Percentiles rank a stretch among this genome's conserved stretches.
Evolutionary conservation across 73 alveolate genomes (phyloP).

Genomic region (Breviolum minutum): DNA sequence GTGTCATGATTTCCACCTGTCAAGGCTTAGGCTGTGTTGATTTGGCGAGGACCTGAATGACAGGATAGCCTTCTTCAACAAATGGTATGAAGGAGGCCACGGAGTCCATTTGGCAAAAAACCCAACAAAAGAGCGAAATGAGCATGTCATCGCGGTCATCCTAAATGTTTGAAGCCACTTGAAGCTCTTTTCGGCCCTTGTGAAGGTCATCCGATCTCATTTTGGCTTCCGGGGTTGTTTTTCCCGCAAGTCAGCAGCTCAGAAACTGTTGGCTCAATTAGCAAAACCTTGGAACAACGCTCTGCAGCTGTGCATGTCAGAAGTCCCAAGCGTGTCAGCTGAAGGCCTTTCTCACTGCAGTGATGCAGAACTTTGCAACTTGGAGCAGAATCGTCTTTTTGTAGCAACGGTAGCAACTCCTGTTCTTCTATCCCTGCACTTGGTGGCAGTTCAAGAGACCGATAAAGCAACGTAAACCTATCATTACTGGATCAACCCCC

Average conservation of each 20-base stretch:
- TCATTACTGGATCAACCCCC: not conserved
- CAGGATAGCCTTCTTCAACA: slow-evolving; percentile 96
- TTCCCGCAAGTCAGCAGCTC: slow-evolving; percentile 78
- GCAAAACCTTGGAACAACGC: not conserved
- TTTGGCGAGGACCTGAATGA: slow-evolving; percentile 67
- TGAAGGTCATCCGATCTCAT: slow-evolving; percentile 98
- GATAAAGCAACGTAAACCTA: not conserved
- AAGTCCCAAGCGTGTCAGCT: slow-evolving; percentile 97
- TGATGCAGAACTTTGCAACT: slow-evolving; percentile 99
- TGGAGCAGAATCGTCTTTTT: slow-evolving; percentile 68
- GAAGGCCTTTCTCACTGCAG: slow-evolving; percentile 99
- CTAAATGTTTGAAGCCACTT: not conserved
- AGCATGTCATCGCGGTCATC: no score
- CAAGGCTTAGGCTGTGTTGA: no score
- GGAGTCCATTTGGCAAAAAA: not conserved
- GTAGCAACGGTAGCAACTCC: not conserved
- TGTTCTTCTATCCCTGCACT: no score
- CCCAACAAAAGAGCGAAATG: not conserved
- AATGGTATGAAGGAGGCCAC: slow-evolving; percentile 97
- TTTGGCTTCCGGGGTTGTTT: slow-evolving; percentile 99
- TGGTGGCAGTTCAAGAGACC: not conserved
- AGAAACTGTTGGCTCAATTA: not conserved
- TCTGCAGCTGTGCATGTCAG: not conserved
- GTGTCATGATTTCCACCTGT: no score
- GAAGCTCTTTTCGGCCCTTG: slow-evolving; percentile 96